Conservation (phyloP, 768 basidiomycete species). For the Peribolospora kevripleyi region DNA sequence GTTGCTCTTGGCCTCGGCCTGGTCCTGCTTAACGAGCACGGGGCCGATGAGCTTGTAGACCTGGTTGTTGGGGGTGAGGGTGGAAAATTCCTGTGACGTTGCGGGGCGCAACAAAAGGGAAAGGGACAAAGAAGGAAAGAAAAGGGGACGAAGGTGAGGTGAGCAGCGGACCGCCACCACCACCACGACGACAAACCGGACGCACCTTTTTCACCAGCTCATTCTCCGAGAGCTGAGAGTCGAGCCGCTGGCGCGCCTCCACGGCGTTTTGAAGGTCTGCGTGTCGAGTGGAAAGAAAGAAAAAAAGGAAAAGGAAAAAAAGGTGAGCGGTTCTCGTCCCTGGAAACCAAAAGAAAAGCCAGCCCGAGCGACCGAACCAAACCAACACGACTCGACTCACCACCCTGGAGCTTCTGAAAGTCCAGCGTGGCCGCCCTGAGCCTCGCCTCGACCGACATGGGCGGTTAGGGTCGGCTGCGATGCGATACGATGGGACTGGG, state of each 20-base stretch:
- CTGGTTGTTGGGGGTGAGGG: slow-evolving; percentile 44
- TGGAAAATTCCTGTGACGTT: slow-evolving; percentile 48
- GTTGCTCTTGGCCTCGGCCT: slow-evolving; percentile 58
- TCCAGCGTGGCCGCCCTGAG: slow-evolving; percentile 45
- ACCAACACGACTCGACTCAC: slow-evolving; percentile 9
- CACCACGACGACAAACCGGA: background rate
- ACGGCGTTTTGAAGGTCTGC: slow-evolving; percentile 44
- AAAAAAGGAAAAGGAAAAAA: background rate
- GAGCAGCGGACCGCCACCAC: background rate
- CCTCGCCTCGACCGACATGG: slow-evolving; percentile 2
- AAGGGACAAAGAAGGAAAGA: background rate
- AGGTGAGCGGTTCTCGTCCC: background rate
- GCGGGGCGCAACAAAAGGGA: background rate
- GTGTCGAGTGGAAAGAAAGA: background rate
- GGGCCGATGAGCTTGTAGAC: slow-evolving; percentile 84
- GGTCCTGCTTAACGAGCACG: slow-evolving; percentile 71
- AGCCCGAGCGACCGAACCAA: background rate
- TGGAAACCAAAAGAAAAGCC: background rate
- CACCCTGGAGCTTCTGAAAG: slow-evolving; percentile 52
- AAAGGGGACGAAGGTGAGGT: background rate
- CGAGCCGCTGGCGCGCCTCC: slow-evolving; percentile 62
- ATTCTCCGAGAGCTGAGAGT: slow-evolving; percentile 73
- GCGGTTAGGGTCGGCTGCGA: background rate
- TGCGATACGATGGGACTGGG: background rate
- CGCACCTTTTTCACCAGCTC: slow-evolving; percentile 68